Percentiles rank a stretch among this genome's conserved stretches.
These are phyloP conservation scores for Oenanthe sinensis DNA, from an alignment of 129 eudicot genomes.

Conservation along the genomic window DNA sequence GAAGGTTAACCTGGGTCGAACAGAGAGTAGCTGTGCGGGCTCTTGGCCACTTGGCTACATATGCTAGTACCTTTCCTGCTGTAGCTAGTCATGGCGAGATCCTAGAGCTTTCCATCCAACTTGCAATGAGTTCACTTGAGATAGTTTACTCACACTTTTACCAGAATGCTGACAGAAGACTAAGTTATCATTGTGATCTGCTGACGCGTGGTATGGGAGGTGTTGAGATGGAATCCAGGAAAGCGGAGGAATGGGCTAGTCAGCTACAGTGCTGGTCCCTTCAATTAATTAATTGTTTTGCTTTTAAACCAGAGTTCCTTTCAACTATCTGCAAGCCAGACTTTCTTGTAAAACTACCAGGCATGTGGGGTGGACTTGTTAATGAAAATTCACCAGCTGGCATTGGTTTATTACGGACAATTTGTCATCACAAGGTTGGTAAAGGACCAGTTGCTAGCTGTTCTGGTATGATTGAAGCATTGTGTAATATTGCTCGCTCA, in stretches of 20 bases:
- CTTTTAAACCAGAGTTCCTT: slow-evolving; percentile 86
- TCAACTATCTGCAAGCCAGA: slow-evolving; percentile 77
- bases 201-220: slow-evolving; percentile 99
- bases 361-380: slow-evolving; percentile 99
- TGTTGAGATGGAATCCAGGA: slow-evolving; percentile 96
- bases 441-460: slow-evolving; percentile 91
- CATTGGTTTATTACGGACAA: slow-evolving; percentile 81
- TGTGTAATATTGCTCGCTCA: slow-evolving; percentile 90
- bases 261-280: slow-evolving; percentile 98
- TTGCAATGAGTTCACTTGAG: slow-evolving; percentile 90
- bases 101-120: slow-evolving; percentile 86
- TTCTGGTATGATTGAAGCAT: slow-evolving; percentile 73
- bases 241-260: slow-evolving; percentile 99
- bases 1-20: slow-evolving; percentile 96
- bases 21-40: slow-evolving; percentile 97
- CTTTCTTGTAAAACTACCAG: slow-evolving; percentile 82
- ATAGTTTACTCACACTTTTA: slow-evolving; percentile 93
- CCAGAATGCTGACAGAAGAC: slow-evolving; percentile 74
- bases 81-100: slow-evolving; percentile 88
- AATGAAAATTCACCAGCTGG: slow-evolving; percentile 99
- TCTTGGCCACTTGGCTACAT: slow-evolving; percentile 92
- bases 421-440: slow-evolving; percentile 87
- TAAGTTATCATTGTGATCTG: slow-evolving; percentile 91
- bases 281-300: slow-evolving; percentile 93
- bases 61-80: slow-evolving; percentile 69